These are phyloP conservation scores for Diaporthe velutina DNA, from an alignment of 2,329 filamentous ascomycete genomes.

Conservation along the genomic window DNA sequence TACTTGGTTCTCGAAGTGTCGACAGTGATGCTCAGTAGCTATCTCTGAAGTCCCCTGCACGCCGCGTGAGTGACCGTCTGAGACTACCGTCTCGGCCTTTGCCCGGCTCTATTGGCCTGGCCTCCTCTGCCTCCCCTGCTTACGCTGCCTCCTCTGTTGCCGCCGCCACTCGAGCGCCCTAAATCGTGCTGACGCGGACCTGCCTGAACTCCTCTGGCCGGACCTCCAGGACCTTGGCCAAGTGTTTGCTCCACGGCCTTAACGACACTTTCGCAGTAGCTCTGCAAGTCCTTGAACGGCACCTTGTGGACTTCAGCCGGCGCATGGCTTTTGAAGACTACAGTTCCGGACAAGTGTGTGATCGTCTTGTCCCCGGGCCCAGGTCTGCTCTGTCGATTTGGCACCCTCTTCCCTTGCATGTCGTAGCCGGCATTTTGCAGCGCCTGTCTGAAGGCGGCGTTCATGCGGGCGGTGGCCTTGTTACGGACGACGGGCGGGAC, in stretches of 20 bases:
- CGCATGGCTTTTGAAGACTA: conserved; percentile 37
- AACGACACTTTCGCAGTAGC: conserved; percentile 35
- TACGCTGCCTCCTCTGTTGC: neutral
- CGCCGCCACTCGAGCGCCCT: neutral
- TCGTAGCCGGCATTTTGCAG: conserved; percentile 44
- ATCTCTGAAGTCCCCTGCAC: neutral
- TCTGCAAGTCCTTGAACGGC: conserved; percentile 31
- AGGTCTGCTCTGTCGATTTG: neutral
- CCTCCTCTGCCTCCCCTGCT: conserved; percentile 1
- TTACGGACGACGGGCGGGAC: conserved; percentile 24
- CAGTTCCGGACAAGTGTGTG: conserved; percentile 40
- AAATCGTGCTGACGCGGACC: neutral
- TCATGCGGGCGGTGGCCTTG: conserved; percentile 35
- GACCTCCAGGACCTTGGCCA: conserved; percentile 9
- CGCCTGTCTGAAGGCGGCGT: conserved; percentile 41
- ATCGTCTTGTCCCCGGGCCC: neutral
- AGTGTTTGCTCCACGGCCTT: conserved; percentile 31
- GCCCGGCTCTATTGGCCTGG: neutral
- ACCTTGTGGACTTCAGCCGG: conserved; percentile 22
- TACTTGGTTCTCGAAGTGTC: too few relatives aligned
- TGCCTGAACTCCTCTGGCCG: neutral
- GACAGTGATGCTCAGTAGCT: neutral
- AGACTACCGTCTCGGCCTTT: neutral
- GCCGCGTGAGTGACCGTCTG: neutral
- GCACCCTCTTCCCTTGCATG: conserved; percentile 36